Evolutionary conservation across 2,329 filamentous ascomycete species (phyloP), one percentile per base, ranked within the genome.

Genomic region (Exophiala sp.): DNA sequence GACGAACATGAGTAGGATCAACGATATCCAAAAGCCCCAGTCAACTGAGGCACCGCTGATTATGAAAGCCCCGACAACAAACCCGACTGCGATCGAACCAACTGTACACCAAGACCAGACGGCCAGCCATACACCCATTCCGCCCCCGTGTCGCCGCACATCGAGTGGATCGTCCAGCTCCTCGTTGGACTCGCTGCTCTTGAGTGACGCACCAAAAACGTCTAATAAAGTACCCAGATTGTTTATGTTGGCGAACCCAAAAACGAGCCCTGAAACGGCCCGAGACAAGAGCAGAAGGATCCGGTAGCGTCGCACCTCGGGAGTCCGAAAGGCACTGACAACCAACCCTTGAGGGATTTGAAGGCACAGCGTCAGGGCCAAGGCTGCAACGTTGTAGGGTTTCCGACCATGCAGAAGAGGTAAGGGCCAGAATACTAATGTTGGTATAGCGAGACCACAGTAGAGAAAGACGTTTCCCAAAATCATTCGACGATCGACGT

Each of bases 241-340:
- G 62, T 89, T 90, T 73, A 90, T 85, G 62, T 84, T 86, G 13
- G 82, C 83, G 61, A 90, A 85, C 0, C 86, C 86, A 8, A 90
- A 75, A 16, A 78, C 77, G 27, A 82, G 68, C 0, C 86, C 86
- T 65, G 86, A 85, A 40, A 85, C 61, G 1, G 76, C 76, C 43
- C 86, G 75, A 3, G 83, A 77, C 4, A 81, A 66, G 2, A 90
- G 72, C 2, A 90, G 70, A 23, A 79, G 74, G 46, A 75, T 71
- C 59, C 78, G 74, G 72, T 79, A 88, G 16, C 69, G 70, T 18
- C 70, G 62, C 10, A 76, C 72, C 48, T 77, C 73, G 2, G 80
- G 80, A 7, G 79, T 76, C 53, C 82, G 72, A 49, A 71, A 75
- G 7, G 68, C 64, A 38, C 76, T 75, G 7, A 88, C 76, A 1